A percentile compares a stretch with the other conserved stretches of the same genome.
These are phyloP conservation scores for Cladobotryum mycophilum DNA, from an alignment of 2,329 filamentous ascomycete species.

Conservation along the genomic window DNA sequence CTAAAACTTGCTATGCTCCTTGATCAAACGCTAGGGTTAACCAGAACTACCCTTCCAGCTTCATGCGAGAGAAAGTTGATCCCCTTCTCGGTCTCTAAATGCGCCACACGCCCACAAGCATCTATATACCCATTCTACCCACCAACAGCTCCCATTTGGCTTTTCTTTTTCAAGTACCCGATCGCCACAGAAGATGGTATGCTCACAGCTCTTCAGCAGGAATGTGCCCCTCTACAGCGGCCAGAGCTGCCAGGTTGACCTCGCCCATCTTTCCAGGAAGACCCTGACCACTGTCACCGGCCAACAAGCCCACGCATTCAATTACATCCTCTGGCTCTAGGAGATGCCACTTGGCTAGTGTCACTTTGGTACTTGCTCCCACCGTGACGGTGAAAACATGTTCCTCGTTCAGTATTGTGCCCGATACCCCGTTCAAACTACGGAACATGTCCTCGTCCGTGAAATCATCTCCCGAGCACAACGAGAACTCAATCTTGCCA, in stretches of 20 bases:
- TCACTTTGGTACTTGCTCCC: slow-evolving; percentile 86
- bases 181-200: neutral
- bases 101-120: neutral
- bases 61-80: neutral
- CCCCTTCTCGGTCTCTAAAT: neutral
- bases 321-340: slow-evolving; percentile 86
- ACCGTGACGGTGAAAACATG: slow-evolving; percentile 88
- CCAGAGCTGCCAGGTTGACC: slow-evolving; percentile 51
- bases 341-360: slow-evolving; percentile 82
- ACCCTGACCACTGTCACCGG: slow-evolving; percentile 37
- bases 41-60: neutral
- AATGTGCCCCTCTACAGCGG: slow-evolving; percentile 47
- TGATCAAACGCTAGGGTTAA: neutral
- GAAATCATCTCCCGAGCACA: slow-evolving; percentile 92
- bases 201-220: slow-evolving; percentile 24
- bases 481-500: slow-evolving; percentile 70
- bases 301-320: slow-evolving; percentile 54
- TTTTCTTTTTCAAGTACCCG: neutral
- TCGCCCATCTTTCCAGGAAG: slow-evolving; percentile 37
- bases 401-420: slow-evolving; percentile 46
- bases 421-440: slow-evolving; percentile 57
- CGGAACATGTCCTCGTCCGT: slow-evolving; percentile 98
- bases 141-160: neutral
- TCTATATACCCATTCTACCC: neutral
- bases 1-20: neutral